A percentile compares a stretch with the other conserved stretches of the same genome.
phyloP scores from a whole-genome alignment of 805 yeast genomes.

The Metschnikowia kofuensis region DNA sequence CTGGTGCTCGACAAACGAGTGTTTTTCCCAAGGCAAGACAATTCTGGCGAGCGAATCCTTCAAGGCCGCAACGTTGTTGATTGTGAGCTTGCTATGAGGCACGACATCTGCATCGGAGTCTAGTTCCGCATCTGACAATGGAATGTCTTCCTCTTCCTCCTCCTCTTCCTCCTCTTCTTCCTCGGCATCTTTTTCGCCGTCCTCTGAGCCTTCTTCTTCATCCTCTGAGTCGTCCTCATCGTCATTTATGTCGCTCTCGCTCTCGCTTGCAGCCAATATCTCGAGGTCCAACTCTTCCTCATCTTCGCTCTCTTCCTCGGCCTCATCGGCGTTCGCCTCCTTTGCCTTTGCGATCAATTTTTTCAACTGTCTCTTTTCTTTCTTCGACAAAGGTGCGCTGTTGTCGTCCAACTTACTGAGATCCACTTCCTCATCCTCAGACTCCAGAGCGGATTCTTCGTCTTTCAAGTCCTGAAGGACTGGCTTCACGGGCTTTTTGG shows the following conservation, averaged over 20 bases:
- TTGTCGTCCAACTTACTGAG: slow-evolving; percentile 27
- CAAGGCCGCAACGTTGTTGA: slow-evolving; percentile 84
- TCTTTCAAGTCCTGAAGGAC: slow-evolving; percentile 13
- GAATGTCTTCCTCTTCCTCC: slow-evolving; percentile 68
- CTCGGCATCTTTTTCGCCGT: slow-evolving; percentile 30
- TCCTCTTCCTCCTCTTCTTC: slow-evolving; percentile 47
- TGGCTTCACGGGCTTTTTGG: slow-evolving; percentile 13
- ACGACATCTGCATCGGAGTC: slow-evolving; percentile 95
- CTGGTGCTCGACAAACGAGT: slow-evolving; percentile 83
- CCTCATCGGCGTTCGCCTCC: slow-evolving; percentile 34
- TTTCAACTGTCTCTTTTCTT: slow-evolving; percentile 59
- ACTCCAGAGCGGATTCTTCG: slow-evolving; percentile 14
- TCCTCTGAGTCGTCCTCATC: slow-evolving; percentile 31
- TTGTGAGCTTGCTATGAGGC: slow-evolving; percentile 84
- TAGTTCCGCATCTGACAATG: slow-evolving; percentile 85
- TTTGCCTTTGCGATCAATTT: slow-evolving; percentile 38
- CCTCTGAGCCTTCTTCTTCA: slow-evolving; percentile 24
- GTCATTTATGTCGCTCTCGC: slow-evolving; percentile 7
- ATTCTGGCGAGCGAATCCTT: slow-evolving; percentile 66
- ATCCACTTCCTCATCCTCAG: slow-evolving; percentile 39
- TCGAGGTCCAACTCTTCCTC: slow-evolving; percentile 48
- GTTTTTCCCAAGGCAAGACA: slow-evolving; percentile 60
- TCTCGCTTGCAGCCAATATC: slow-evolving; percentile 53
- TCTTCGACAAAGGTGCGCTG: slow-evolving; percentile 48
- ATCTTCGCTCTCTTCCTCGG: slow-evolving; percentile 39